Percentiles rank a stretch among this genome's conserved stretches.
Evolutionary conservation across 139 green algal species (phyloP).

Genomic region (Desmodesmus armatus): DNA sequence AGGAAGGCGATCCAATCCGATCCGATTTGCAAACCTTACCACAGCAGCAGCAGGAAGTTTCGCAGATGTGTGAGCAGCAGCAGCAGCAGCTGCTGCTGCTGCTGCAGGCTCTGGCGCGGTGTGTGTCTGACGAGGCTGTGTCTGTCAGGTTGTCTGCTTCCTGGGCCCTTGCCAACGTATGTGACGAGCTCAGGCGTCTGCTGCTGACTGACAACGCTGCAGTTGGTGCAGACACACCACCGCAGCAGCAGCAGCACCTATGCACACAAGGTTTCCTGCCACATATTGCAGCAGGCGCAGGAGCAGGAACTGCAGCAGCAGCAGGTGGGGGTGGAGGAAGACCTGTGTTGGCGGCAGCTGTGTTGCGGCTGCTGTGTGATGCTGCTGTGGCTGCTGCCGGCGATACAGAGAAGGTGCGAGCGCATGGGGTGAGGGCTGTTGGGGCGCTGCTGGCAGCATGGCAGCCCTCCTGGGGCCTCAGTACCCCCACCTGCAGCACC

Average conservation of each 20-base stretch:
- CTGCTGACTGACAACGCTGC: neutral
- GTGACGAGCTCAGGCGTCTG: slow-evolving; percentile 46
- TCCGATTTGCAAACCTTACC: neutral
- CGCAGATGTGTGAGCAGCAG: neutral
- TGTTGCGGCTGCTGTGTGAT: slow-evolving; percentile 50
- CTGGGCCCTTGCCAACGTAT: slow-evolving; percentile 68
- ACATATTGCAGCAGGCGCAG: neutral
- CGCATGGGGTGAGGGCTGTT: slow-evolving; percentile 65
- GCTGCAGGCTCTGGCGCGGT: neutral
- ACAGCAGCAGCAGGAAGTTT: neutral
- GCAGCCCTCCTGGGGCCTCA: slow-evolving; percentile 12
- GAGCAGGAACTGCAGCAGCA: neutral
- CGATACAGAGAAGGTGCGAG: slow-evolving; percentile 74
- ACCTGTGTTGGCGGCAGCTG: neutral
- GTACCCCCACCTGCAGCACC: neutral
- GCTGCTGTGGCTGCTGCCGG: slow-evolving; percentile 50
- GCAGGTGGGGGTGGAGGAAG: neutral
- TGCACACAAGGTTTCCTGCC: no score
- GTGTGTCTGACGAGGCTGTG: slow-evolving; percentile 39
- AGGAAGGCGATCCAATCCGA: neutral
- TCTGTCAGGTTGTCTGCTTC: slow-evolving; percentile 63
- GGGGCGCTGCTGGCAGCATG: slow-evolving; percentile 61
- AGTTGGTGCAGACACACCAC: no score
- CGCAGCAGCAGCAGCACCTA: neutral
- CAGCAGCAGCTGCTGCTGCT: slow-evolving; percentile 13